phyloP scores from a whole-genome alignment of 2,329 filamentous ascomycete genomes.

The Erysiphe pisi region DNA sequence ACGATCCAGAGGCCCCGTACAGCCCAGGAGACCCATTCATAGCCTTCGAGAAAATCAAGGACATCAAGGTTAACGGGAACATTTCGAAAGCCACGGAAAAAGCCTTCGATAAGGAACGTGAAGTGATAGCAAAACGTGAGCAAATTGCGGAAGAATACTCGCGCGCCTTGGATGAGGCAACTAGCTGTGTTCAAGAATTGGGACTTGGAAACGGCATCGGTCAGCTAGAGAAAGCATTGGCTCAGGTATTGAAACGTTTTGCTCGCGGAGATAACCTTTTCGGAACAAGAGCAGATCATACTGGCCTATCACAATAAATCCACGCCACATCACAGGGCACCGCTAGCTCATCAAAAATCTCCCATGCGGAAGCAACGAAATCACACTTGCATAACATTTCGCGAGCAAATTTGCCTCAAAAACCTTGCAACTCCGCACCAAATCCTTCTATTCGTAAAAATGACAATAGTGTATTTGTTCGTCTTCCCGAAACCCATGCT shows the following conservation, averaged over 20 bases:
- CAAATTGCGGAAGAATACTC: neutral
- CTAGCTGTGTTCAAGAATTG: neutral
- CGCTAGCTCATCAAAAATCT: neutral
- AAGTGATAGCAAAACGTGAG: neutral
- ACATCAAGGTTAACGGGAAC: neutral
- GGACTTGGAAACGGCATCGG: conserved; percentile 16
- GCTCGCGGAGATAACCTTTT: neutral
- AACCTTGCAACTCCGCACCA: conserved; percentile 8
- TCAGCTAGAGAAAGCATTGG: conserved; percentile 19
- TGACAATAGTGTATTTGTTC: conserved; percentile 5
- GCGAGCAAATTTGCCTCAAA: conserved; percentile 5
- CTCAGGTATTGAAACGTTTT: conserved; percentile 15
- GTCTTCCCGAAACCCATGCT: neutral
- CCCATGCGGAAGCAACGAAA: neutral
- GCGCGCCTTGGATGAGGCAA: conserved; percentile 1
- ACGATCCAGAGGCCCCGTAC: neutral
- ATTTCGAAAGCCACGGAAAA: neutral
- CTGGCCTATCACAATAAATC: neutral
- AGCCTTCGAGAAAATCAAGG: conserved; percentile 4
- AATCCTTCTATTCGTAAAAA: neutral
- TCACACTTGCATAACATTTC: neutral
- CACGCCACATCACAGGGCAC: neutral
- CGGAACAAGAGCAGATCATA: neutral
- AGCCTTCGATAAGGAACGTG: conserved; percentile 17
- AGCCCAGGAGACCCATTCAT: conserved; percentile 17